phyloP scores from a whole-genome alignment of 257 asterid genomes.

The Solanum gandarillasii region DNA sequence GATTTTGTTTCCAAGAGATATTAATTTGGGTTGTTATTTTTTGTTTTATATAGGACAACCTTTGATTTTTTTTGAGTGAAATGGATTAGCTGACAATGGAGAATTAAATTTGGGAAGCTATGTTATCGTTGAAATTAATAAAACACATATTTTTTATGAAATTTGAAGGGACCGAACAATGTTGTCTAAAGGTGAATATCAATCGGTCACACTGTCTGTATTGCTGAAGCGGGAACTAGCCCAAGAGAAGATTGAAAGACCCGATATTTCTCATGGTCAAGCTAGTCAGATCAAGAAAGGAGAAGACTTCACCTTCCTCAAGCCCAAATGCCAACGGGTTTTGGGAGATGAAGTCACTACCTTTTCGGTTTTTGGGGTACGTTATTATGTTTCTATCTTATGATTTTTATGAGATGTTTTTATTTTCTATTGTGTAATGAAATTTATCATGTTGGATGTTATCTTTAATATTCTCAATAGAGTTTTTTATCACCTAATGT shows the following conservation, averaged over 20 bases:
- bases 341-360: conserved; percentile 69
- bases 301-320: conserved; percentile 59
- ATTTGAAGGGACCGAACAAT: conserved; percentile 20
- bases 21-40: neutral
- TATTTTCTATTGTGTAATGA: neutral
- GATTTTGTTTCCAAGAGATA: neutral
- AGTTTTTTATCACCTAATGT: neutral
- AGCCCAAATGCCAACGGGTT: conserved; percentile 58
- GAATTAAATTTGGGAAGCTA: neutral
- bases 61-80: conserved; percentile 23
- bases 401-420: neutral
- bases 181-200: conserved; percentile 59
- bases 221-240: conserved; percentile 62
- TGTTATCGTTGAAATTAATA: neutral
- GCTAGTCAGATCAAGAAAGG: conserved; percentile 77
- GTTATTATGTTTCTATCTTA: neutral
- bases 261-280: conserved; percentile 49
- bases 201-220: conserved; percentile 59
- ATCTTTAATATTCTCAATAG: neutral
- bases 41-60: conserved; percentile 12
- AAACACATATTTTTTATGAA: neutral
- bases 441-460: neutral
- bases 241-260: conserved; percentile 61
- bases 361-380: conserved; percentile 61
- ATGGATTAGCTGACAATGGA: conserved; percentile 6